Base-by-base conservation (phyloP, 495 filamentous ascomycete genomes). In the Penicillium fimorum region DNA sequence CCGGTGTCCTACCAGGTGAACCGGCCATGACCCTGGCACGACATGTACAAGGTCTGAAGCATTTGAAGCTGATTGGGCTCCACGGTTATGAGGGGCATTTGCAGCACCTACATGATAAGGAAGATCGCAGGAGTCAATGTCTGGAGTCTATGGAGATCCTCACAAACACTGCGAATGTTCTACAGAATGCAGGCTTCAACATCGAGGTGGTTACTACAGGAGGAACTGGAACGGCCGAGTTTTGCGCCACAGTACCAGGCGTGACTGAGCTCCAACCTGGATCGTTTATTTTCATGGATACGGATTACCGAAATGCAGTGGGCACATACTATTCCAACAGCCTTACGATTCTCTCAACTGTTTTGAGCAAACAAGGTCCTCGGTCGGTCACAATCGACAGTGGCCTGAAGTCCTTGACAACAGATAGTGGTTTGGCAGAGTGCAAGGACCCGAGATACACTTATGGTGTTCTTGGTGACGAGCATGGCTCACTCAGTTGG, bases 201-300 rank as follows among this genome's bases (percentile, higher is more conserved):
- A 72, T 74, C 9, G 60, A 70, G 1, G 70, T 74, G 0, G 71
- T 74, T 0, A 74, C 71, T 0, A 71, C 68, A 0, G 71, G 71
- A 5, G 71, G 71, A 1, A 74, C 71, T 0, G 71, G 71, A 2
- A 74, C 71, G 0, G 71, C 66, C 1, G 71, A 74, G 42, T 71
- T 74, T 59, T 74, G 71, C 44, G 71, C 71, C 12, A 66, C 66
- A 0, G 71, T 72, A 0, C 71, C 70, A 8, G 71, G 71, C 0
- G 68, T 74, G 13, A 74, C 71, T 3, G 71, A 74, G 51, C 55
- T 74, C 7, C 71, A 74, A 57, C 71, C 71, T 7, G 71, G 71
- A 0, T 72, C 70, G 10, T 74, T 74, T n/a, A 74, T 74, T 54
- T 74, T 74, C 56, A 74, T 74, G 71, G 71, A 74, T 50, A 72